These are phyloP conservation scores for Iberis pinnata DNA, from an alignment of 345 rosid genomes.

Conservation along the genomic window DNA sequence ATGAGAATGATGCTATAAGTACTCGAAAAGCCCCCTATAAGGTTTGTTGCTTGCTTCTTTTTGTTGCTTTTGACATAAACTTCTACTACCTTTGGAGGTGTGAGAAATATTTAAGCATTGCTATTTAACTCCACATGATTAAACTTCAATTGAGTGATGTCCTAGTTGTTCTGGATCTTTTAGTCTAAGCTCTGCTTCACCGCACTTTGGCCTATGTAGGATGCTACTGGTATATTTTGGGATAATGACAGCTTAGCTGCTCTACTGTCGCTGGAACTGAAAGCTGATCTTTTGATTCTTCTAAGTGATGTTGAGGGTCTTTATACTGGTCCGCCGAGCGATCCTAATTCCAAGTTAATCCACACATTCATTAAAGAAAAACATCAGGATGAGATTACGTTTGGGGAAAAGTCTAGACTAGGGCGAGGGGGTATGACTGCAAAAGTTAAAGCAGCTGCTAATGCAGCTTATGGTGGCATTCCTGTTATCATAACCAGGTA, in stretches of 20 bases:
- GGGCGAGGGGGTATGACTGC: slow-evolving; percentile 99
- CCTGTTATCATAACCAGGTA: slow-evolving; percentile 98
- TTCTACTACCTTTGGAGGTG: neutral
- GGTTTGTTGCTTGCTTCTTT: slow-evolving; percentile 36
- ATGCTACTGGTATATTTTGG: slow-evolving; percentile 99
- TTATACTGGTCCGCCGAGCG: slow-evolving; percentile 93
- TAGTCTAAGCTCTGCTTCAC: neutral
- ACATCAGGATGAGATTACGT: slow-evolving; percentile 79
- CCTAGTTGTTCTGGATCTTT: neutral
- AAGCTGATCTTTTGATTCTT: slow-evolving; percentile 88
- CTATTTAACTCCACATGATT: neutral
- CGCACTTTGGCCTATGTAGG: slow-evolving; percentile 43
- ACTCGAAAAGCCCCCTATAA: slow-evolving; percentile 95
- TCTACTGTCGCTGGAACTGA: slow-evolving; percentile 75
- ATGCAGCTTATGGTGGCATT: slow-evolving; percentile 77
- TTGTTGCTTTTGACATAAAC: neutral
- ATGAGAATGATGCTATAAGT: slow-evolving; percentile 97
- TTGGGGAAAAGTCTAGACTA: slow-evolving; percentile 89
- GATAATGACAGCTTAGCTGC: slow-evolving; percentile 99
- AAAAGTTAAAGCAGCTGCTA: slow-evolving; percentile 92
- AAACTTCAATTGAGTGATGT: slow-evolving; percentile 5
- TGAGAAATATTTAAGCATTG: neutral
- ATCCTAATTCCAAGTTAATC: slow-evolving; percentile 76
- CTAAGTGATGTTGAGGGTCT: slow-evolving; percentile 98
- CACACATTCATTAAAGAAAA: slow-evolving; percentile 70